A percentile compares a stretch with the other conserved stretches of the same genome.
Evolutionary conservation across 2,329 filamentous ascomycete genomes (phyloP).

Genomic region (Pseudodiploospora longispora): DNA sequence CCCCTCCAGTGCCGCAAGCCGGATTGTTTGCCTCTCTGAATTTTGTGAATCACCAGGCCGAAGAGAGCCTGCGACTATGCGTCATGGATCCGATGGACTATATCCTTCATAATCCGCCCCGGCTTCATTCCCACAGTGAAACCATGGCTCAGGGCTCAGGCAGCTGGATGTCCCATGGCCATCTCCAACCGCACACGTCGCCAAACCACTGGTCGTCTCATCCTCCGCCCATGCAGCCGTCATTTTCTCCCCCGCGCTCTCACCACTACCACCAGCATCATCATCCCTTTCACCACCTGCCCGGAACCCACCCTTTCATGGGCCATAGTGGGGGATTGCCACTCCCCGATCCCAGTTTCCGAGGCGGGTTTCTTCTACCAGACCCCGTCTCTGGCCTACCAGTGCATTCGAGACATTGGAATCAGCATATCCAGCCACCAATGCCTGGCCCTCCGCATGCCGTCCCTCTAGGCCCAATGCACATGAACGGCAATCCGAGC

Average conservation of each 20-base stretch:
- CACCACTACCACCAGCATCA: slow-evolving; percentile 12
- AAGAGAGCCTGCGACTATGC: background rate
- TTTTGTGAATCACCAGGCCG: background rate
- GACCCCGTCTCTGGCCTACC: slow-evolving; percentile 9
- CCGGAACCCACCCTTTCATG: background rate
- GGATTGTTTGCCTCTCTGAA: too few species aligned
- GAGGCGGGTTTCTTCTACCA: slow-evolving; percentile 4
- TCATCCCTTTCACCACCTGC: slow-evolving; percentile 12
- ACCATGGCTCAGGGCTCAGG: slow-evolving; percentile 2
- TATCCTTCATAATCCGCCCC: slow-evolving; percentile 17
- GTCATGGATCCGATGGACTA: slow-evolving; percentile 26
- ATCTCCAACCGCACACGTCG: background rate
- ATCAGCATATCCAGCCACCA: background rate
- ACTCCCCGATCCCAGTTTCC: slow-evolving; percentile 14
- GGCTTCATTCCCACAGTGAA: slow-evolving; percentile 4
- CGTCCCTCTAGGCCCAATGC: background rate
- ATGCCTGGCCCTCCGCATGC: background rate
- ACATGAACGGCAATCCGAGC: background rate
- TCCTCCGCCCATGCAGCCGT: slow-evolving; percentile 9
- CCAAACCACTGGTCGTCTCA: background rate
- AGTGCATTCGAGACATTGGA: slow-evolving; percentile 1
- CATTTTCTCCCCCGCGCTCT: slow-evolving; percentile 14
- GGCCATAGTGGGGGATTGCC: slow-evolving; percentile 14
- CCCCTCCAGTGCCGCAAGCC: too few species aligned
- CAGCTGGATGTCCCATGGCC: slow-evolving; percentile 4